Conservation (phyloP, 306 rosid species). For the Rosa rugosa region DNA sequence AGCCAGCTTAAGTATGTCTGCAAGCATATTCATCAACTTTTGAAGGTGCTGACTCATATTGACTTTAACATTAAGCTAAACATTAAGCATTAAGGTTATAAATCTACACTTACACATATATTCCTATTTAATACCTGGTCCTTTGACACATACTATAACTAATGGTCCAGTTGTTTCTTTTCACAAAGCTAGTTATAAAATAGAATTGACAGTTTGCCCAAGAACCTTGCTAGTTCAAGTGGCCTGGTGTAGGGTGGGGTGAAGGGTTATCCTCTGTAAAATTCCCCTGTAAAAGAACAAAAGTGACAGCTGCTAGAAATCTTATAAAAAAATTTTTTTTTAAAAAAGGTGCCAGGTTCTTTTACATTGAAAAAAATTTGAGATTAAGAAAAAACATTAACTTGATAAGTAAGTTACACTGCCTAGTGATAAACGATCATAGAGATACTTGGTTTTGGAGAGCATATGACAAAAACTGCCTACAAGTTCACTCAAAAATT, state of each 20-base stretch:
- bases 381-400: neutral
- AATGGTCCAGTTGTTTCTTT: neutral
- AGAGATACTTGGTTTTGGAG: neutral
- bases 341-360: neutral
- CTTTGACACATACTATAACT: neutral
- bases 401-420: neutral
- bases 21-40: neutral
- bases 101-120: neutral
- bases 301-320: neutral
- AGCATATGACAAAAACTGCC: neutral
- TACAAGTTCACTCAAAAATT: neutral
- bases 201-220: conserved; percentile 3
- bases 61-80: neutral
- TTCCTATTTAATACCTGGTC: neutral
- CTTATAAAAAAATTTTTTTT: neutral
- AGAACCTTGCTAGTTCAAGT: conserved; percentile 1
- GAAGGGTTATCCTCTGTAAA: neutral
- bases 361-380: neutral
- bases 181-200: neutral
- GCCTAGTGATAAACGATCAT: neutral
- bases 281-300: neutral
- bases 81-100: neutral
- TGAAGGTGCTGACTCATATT: neutral
- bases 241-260: neutral
- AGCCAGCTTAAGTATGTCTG: neutral